A percentile compares a stretch with the other conserved stretches of the same genome.
phyloP scores from a whole-genome alignment of 2,329 filamentous ascomycete genomes.

The Colletotrichum viniferum region DNA sequence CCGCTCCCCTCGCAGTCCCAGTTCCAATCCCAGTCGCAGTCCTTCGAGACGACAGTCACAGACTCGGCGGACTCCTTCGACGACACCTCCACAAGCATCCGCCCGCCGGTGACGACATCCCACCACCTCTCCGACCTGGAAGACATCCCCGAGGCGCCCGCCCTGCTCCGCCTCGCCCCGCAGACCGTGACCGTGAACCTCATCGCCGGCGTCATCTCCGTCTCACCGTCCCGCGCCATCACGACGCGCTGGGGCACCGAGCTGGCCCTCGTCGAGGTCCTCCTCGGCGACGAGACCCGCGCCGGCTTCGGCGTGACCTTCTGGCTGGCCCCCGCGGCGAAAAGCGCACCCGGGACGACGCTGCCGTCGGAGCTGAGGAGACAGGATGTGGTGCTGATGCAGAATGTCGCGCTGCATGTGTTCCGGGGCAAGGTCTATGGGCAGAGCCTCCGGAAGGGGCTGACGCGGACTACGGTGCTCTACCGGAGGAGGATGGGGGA shows the following conservation, averaged over 20 bases:
- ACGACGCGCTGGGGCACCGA: constrained; percentile 67
- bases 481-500: constrained; percentile 58
- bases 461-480: constrained; percentile 73
- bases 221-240: constrained; percentile 70
- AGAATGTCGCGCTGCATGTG: constrained; percentile 77
- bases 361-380: constrained; percentile 52
- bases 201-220: constrained; percentile 78
- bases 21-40: background rate
- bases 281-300: constrained; percentile 85
- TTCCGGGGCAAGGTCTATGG: constrained; percentile 84
- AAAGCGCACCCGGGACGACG: background rate
- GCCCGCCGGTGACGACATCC: constrained; percentile 30
- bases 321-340: constrained; percentile 64
- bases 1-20: background rate
- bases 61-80: constrained; percentile 36
- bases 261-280: constrained; percentile 73
- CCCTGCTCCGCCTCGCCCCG: constrained; percentile 71
- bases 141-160: constrained; percentile 70
- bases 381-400: constrained; percentile 79
- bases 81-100: constrained; percentile 22
- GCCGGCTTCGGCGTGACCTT: constrained; percentile 83
- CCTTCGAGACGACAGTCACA: constrained; percentile 24
- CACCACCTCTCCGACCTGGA: constrained; percentile 66
- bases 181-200: constrained; percentile 84
- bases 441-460: constrained; percentile 74